These are phyloP conservation scores for Inosperma sp. DNA, from an alignment of 768 basidiomycete species.

Conservation along the genomic window DNA sequence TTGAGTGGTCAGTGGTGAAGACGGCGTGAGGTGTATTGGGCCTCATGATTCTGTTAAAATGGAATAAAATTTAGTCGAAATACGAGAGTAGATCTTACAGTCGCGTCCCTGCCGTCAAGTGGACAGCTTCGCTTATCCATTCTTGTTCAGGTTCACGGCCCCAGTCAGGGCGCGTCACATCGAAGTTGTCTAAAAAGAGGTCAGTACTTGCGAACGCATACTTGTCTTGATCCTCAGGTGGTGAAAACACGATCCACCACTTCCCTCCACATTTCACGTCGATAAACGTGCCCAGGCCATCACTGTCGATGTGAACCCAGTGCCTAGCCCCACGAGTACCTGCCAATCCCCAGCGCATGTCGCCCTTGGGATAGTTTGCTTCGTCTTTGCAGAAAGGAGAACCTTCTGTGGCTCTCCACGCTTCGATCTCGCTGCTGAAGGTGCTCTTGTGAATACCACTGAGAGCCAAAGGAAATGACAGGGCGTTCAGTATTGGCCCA, in stretches of 20 bases:
- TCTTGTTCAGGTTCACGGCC: not conserved
- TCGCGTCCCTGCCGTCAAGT: not conserved
- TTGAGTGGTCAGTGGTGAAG: not conserved
- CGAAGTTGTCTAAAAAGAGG: not conserved
- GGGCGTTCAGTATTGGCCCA: not conserved
- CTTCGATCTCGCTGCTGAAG: not conserved
- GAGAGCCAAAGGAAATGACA: not conserved
- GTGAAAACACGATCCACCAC: conserved; percentile 1
- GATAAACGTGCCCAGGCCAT: conserved; percentile 15
- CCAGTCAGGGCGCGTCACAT: not conserved
- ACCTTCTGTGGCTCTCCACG: not conserved
- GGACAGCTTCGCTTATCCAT: not conserved
- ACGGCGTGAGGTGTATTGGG: conserved; percentile 9
- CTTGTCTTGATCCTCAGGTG: not conserved
- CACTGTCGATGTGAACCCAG: conserved; percentile 16
- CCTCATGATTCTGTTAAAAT: conserved; percentile 1
- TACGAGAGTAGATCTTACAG: not conserved
- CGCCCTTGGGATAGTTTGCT: not conserved
- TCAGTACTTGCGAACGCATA: not conserved
- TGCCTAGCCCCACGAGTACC: conserved; percentile 11
- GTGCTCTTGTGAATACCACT: not conserved
- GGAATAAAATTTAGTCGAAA: too few relatives aligned
- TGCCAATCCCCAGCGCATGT: conserved; percentile 18
- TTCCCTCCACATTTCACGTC: conserved; percentile 7
- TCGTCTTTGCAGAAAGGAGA: not conserved